A percentile compares a stretch with the other conserved stretches of the same genome.
phyloP scores from a whole-genome alignment of 2,329 filamentous ascomycete genomes.

The Fusarium sp. region DNA sequence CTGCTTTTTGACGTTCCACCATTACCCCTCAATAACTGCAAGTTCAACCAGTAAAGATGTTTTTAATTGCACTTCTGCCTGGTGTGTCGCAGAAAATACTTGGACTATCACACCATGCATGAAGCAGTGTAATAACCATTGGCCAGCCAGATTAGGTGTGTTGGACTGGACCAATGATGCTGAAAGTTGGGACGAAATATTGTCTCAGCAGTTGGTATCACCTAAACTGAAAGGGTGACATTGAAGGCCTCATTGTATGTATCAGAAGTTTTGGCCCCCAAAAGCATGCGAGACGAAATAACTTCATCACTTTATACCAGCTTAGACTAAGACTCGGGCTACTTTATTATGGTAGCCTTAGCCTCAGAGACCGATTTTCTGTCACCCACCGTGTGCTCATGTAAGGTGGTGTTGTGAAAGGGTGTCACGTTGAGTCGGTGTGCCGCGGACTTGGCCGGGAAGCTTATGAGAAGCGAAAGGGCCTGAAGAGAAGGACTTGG shows the following conservation, averaged over 20 bases:
- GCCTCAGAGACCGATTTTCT: too few species aligned
- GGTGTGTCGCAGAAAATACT: background rate
- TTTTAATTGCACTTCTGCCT: slow-evolving; percentile 8
- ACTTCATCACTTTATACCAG: fast-evolving
- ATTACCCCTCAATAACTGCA: background rate
- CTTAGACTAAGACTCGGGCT: fast-evolving
- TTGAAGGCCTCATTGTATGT: background rate
- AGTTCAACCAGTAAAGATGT: background rate
- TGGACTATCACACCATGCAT: background rate
- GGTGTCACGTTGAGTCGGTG: background rate
- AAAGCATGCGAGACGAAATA: background rate
- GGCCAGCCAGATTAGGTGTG: fast-evolving
- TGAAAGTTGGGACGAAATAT: background rate
- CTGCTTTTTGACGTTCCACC: background rate
- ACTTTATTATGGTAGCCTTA: background rate
- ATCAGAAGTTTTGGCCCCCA: background rate
- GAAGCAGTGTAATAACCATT: fast-evolving
- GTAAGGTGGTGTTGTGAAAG: background rate
- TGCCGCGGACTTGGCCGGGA: fast-evolving
- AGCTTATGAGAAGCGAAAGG: background rate
- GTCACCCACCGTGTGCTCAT: background rate
- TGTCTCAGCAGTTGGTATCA: background rate
- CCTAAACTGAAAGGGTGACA: background rate
- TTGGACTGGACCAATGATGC: background rate
- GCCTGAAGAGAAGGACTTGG: background rate